Conservation (phyloP, 169 alveolate species). For the Cytauxzoon felis region DNA sequence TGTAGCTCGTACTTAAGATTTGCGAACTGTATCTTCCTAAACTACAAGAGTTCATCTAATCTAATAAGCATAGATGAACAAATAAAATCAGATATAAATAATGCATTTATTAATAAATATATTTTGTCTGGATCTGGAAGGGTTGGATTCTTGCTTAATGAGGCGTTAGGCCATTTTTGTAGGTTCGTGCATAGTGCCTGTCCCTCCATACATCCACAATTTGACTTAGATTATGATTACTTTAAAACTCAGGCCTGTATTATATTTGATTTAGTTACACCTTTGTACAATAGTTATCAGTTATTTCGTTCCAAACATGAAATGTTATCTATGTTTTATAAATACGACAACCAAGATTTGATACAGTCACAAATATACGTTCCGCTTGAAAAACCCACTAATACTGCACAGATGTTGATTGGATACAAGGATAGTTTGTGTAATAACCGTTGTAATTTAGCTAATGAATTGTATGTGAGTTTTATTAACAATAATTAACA, state of each 20-base stretch:
- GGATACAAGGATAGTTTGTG: not conserved
- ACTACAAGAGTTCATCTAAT: not conserved
- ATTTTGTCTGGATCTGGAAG: conserved; percentile 5
- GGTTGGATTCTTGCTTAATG: conserved; percentile 14
- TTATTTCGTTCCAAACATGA: not conserved
- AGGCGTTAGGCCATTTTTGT: conserved; percentile 22
- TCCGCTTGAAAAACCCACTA: conserved; percentile 18
- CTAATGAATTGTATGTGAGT: not conserved
- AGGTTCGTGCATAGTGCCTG: conserved; percentile 57
- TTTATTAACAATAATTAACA: not conserved
- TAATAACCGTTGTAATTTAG: conserved; percentile 22
- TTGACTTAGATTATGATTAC: not conserved
- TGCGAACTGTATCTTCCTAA: conserved; percentile 43
- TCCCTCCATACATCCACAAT: conserved; percentile 41
- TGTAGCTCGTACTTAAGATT: conserved; percentile 43
- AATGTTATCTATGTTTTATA: not conserved
- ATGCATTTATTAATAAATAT: conserved; percentile 4
- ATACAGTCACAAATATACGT: conserved; percentile 25
- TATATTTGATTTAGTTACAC: conserved; percentile 44
- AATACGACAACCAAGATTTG: not conserved
- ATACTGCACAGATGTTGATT: not conserved
- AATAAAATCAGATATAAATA: not conserved
- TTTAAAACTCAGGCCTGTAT: conserved; percentile 24
- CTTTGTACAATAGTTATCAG: conserved; percentile 10
- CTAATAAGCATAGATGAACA: not conserved